Base-by-base conservation (phyloP, 345 rosid genomes). In the Diplotaxis tenuifolia region DNA sequence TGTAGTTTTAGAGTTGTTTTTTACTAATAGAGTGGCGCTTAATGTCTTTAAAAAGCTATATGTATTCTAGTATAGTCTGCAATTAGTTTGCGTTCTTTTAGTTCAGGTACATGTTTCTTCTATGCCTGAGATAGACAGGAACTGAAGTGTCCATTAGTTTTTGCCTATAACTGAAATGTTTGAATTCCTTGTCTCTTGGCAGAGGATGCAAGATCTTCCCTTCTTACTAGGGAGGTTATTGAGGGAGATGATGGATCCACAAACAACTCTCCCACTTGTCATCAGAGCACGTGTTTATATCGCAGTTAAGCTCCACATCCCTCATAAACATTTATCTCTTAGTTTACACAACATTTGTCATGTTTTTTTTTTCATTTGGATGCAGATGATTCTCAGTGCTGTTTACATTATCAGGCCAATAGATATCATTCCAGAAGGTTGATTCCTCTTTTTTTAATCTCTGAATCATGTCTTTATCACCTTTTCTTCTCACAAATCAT, bases 121-220 rank as follows among this genome's bases (percentile, higher is more conserved):
- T n/a, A n/a, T n/a, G n/a, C n/a, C n/a, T n/a, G n/a, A n/a, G n/a
- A n/a, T n/a, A n/a, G n/a, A n/a, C n/a, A n/a, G n/a, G n/a, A n/a
- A n/a, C n/a, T n/a, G n/a, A n/a, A n/a, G n/a, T n/a, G n/a, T n/a
- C n/a, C n/a, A n/a, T n/a, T n/a, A n/a, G 36, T 34, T 11, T 18
- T 3, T 25, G 1, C 4, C 0, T 25, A 19, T 45, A n/a, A n/a
- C n/a, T n/a, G n/a, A n/a, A n/a, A n/a, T n/a, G n/a, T n/a, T n/a
- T n/a, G n/a, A n/a, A n/a, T n/a, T n/a, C n/a, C n/a, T n/a, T n/a
- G n/a, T n/a, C n/a, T n/a, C n/a, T n/a, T n/a, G n/a, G 31, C 85
- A 94, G 97, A 85, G 92, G 82, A 65, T 92, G 81, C 93, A 74
- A 84, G 99, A 94, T 80, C 97, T 94, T 77, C 97, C 99, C 18